These are phyloP conservation scores for Pleurotus giganteus DNA, from an alignment of 768 basidiomycete species.

Conservation along the genomic window DNA sequence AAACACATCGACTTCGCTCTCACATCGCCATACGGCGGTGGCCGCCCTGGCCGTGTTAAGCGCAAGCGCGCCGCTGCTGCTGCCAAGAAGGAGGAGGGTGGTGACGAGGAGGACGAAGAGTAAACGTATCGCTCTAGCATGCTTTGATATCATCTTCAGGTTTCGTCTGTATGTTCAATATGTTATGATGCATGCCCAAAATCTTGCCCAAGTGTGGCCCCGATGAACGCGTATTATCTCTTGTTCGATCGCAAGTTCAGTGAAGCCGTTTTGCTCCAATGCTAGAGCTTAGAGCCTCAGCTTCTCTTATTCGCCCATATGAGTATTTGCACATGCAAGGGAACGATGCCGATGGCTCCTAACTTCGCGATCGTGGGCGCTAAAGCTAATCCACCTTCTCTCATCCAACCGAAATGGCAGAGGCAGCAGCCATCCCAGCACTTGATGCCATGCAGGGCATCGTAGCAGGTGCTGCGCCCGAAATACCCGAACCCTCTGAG, in stretches of 20 bases:
- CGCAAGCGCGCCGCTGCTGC: constrained; percentile 95
- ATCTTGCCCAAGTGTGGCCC: not conserved
- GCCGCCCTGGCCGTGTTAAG: constrained; percentile 94
- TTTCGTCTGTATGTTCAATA: constrained; percentile 15
- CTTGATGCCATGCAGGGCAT: constrained; percentile 32
- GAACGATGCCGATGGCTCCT: too few species aligned
- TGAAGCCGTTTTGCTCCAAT: too few species aligned
- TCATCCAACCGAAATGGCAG: constrained; percentile 21
- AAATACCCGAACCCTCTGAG: constrained; percentile 5
- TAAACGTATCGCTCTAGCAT: constrained; percentile 31
- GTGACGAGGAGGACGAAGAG: constrained; percentile 90
- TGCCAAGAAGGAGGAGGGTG: constrained; percentile 88
- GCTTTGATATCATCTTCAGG: not conserved
- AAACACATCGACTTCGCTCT: constrained; percentile 99
- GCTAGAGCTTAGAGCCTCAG: too few species aligned
- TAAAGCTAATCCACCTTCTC: too few species aligned
- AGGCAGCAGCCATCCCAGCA: constrained; percentile 25
- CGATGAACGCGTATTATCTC: too few species aligned
- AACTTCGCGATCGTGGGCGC: too few species aligned
- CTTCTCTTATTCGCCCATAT: too few species aligned
- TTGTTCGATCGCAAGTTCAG: too few species aligned
- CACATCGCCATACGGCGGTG: constrained; percentile 95
- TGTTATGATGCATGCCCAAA: constrained; percentile 11
- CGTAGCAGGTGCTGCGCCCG: constrained; percentile 11
- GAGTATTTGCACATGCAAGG: too few species aligned